These are phyloP conservation scores for Clonostachys sp. DNA, from an alignment of 2,329 filamentous ascomycete species.

Conservation along the genomic window DNA sequence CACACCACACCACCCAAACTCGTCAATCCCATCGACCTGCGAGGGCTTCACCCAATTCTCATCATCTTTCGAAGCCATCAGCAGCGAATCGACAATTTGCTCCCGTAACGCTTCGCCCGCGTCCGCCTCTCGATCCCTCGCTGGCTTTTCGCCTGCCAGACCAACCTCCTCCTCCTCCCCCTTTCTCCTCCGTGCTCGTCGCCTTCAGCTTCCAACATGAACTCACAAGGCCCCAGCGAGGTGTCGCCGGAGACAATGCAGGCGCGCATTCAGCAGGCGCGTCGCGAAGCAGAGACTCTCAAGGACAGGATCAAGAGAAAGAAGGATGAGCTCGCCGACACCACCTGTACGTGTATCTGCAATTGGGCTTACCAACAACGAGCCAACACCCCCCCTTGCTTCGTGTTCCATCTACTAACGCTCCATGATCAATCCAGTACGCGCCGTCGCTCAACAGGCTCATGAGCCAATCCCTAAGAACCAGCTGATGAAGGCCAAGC, in stretches of 20 bases:
- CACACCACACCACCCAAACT: not conserved
- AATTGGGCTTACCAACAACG: not conserved
- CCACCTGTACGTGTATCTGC: conserved; percentile 70
- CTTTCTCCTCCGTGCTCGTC: conserved; percentile 1
- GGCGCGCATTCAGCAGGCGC: conserved; percentile 84
- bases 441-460: conserved; percentile 85
- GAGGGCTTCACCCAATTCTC: not conserved
- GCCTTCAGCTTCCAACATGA: conserved; percentile 37
- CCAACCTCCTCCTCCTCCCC: not conserved
- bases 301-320: conserved; percentile 99
- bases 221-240: conserved; percentile 53
- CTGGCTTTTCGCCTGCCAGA: conserved; percentile 2
- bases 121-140: not conserved
- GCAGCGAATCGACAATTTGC: not conserved
- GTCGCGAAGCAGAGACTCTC: conserved; percentile 94
- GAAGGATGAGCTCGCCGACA: conserved; percentile 99
- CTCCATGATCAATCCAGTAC: conserved; percentile 53
- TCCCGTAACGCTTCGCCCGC: not conserved
- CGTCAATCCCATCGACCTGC: not conserved
- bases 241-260: conserved; percentile 79
- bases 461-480: conserved; percentile 90
- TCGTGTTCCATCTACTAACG: not conserved
- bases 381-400: not conserved
- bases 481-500: conserved; percentile 92
- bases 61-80: not conserved